Base-by-base conservation (phyloP, 805 yeast genomes). In the Ogataea zsoltii region DNA sequence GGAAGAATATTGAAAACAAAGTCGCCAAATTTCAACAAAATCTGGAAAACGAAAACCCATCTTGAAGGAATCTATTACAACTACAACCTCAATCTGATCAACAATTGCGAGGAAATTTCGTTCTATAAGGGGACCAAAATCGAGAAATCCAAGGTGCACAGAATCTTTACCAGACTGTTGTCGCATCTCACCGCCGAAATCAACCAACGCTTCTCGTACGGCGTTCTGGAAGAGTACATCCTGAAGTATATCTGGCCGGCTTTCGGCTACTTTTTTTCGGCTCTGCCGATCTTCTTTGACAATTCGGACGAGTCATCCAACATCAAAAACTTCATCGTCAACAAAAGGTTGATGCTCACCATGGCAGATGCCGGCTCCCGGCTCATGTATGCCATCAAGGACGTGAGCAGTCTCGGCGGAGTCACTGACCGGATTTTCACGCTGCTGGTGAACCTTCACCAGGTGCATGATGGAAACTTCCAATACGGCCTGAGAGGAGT, bases 301-400 rank as follows among this genome's bases (percentile, higher is more conserved):
- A 56, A 19, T 63, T 60, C 56, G 61, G 69, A 69, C 48, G 83
- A 67, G 57, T 76, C 79, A 46, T 75, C 73, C 46, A 83, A 82
- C 58, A 88, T 91, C 88, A 83, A 88, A 57, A 89, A 87, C 54
- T 91, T 90, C 56, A 84, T 91, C 57, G 90, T 88, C 44, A 91
- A 91, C 71, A 91, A 91, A 69, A 77, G 98, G 59, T 74, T 91
- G 52, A 84, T 91, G 87, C 75, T 91, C 53, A 85, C 94, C 3
- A 75, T 91, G 62, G 96, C 97, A 4, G 98, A 91, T 68, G 96
- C 98, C 0, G 97, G 97, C 4, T 85, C 95, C 12, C 75, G 97
- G 54, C 76, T 91, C 68, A 90, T 91, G 96, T 89, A 88, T 65
- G 89, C 97, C 2, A 86, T 90, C 54, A 91, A 91, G 63, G 97